These are phyloP conservation scores for Cenchrus americanus DNA, from an alignment of 176 grass and related monocot species.

Conservation along the genomic window DNA sequence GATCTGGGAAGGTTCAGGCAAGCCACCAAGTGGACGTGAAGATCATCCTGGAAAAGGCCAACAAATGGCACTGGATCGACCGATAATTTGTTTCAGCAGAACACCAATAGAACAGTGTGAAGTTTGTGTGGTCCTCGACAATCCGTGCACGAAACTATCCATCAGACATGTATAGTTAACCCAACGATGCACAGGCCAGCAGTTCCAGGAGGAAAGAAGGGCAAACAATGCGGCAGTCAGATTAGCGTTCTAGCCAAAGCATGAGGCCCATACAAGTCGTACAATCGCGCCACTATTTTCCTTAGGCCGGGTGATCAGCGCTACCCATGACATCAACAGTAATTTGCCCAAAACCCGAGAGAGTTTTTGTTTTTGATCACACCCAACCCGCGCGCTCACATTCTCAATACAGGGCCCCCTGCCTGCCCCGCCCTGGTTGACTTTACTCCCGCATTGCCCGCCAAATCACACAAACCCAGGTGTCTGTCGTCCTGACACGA, in stretches of 20 bases:
- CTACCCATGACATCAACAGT: slow-evolving; percentile 15
- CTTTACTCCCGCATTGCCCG: not conserved
- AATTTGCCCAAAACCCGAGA: not conserved
- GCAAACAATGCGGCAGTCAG: not conserved
- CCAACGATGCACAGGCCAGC: not conserved
- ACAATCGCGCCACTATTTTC: not conserved
- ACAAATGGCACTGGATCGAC: not conserved
- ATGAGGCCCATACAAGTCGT: not conserved
- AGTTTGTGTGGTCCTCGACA: not conserved
- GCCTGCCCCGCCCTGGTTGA: not conserved
- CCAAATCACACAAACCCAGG: not conserved
- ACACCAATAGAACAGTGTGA: not conserved
- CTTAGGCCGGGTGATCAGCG: not conserved
- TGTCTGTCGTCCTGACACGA: not conserved
- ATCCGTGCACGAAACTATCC: not conserved
- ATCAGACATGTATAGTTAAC: not conserved
- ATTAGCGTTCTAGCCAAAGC: not conserved
- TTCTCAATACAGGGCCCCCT: not conserved
- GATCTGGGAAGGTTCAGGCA: slow-evolving; percentile 1
- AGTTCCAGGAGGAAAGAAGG: not conserved
- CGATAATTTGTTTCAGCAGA: not conserved
- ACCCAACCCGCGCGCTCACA: not conserved
- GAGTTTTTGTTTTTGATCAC: slow-evolving; percentile 35
- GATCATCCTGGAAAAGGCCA: not conserved
- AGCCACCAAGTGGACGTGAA: not conserved